Evolutionary conservation across 2,329 filamentous ascomycete genomes (phyloP), one percentile per base, ranked within the genome.

Genomic region (Pyrenophora graminea): DNA sequence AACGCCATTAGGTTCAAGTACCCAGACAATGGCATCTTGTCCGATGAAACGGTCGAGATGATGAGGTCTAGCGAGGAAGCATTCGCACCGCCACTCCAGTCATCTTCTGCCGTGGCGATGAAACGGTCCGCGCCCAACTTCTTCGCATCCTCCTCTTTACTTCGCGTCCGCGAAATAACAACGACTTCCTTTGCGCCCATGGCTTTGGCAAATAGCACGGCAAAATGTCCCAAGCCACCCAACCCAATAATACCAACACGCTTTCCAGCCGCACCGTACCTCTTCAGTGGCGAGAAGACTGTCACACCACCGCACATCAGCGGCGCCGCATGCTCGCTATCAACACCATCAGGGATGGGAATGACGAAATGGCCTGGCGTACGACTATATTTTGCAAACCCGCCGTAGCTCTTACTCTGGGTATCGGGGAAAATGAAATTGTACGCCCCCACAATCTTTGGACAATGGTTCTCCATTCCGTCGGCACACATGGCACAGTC

Each of bases 291-390:
- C 4, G 82, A 82, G 67, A 83, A 94, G 0, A 87, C 82, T 0
- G 90, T 94, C 45, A 93, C 80, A 1, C 90, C 90, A 1, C 85
- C 90, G 66, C 90, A 93, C 23, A 93, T 79, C 77, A 94, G 84
- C 1, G 89, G 89, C 1, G 88, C 82, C 1, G 82, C 83, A 50
- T 80, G 75, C 7, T 76, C 78, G 25, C 74, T 78, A 1, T 72
- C 62, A 21, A 86, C 55, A 0, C 54, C 66, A 12, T 79, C 77
- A 0, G 83, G 83, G 50, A 86, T 84, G 63, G 75, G 78, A 62
- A 85, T 74, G 0, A 79, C 80, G 58, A 90, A 91, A 59, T 83
- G 80, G 13, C 74, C 76, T 0, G 80, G 79, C 0, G 78, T 79
- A 13, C 85, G 78, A 65, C 80, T 79, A 53, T 82, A 79, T 42